These are phyloP conservation scores for Pneumocystis wakefieldiae DNA, from an alignment of 1,139 yeast genomes.

Conservation along the genomic window DNA sequence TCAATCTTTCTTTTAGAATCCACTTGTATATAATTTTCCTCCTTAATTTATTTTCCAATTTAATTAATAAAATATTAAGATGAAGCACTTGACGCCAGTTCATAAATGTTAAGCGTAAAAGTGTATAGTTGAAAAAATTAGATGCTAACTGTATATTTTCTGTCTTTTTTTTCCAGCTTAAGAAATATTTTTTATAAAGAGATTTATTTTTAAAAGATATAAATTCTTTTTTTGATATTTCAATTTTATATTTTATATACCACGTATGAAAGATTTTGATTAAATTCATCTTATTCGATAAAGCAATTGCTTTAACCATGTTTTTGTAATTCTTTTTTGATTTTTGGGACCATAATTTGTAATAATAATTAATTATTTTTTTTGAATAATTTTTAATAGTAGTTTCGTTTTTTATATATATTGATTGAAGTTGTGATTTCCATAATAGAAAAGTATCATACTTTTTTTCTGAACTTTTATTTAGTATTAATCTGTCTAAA, in stretches of 20 bases:
- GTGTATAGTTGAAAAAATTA: background rate
- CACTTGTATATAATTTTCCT: background rate
- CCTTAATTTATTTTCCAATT: background rate
- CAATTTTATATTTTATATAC: background rate
- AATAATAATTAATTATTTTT: background rate
- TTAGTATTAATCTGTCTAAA: background rate
- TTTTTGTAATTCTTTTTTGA: background rate
- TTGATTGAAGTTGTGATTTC: background rate
- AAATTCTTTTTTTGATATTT: background rate
- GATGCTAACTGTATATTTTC: background rate
- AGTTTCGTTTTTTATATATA: background rate
- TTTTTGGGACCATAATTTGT: background rate
- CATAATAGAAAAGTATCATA: background rate
- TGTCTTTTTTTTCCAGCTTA: background rate
- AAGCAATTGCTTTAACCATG: background rate
- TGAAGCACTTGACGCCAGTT: background rate
- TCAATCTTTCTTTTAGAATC: background rate
- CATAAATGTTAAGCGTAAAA: background rate
- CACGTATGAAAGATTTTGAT: background rate
- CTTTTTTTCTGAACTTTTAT: background rate
- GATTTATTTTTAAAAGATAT: background rate
- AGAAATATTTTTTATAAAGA: background rate
- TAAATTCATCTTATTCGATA: background rate
- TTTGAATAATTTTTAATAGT: background rate
- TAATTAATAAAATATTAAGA: background rate